A percentile compares a stretch with the other conserved stretches of the same genome.
Evolutionary conservation across 768 basidiomycete genomes (phyloP).

Genomic region (Zangia roseola): DNA sequence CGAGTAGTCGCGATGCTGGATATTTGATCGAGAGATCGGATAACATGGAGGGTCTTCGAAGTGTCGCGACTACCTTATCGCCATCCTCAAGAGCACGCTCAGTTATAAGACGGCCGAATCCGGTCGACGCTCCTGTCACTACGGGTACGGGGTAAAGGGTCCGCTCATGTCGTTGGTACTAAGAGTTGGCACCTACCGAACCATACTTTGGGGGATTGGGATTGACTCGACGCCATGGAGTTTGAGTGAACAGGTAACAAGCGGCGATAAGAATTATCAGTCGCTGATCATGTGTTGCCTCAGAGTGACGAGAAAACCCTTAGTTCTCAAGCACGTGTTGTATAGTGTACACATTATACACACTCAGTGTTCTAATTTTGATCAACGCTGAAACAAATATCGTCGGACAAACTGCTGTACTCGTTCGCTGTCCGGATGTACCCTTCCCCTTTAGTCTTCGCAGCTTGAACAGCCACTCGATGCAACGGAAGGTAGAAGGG

Average conservation of each 20-base stretch:
- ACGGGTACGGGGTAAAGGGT: background rate
- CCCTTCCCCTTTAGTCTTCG: conserved; percentile 19
- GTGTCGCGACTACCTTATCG: conserved; percentile 43
- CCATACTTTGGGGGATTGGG: conserved; percentile 19
- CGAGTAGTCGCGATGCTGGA: conserved; percentile 34
- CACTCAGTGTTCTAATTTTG: conserved; percentile 8
- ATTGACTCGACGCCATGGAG: background rate
- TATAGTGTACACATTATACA: background rate
- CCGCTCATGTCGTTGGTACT: background rate
- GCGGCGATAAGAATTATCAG: background rate
- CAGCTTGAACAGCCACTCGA: conserved; percentile 20
- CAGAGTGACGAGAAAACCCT: background rate
- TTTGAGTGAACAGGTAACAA: background rate
- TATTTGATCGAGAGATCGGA: conserved; percentile 31
- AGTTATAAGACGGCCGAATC: conserved; percentile 38
- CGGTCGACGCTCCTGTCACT: conserved; percentile 44
- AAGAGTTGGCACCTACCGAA: conserved; percentile 14
- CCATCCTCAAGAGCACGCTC: conserved; percentile 38
- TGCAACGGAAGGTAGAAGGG: conserved; percentile 27
- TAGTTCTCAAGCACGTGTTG: background rate
- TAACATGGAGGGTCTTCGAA: conserved; percentile 40
- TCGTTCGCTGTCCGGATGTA: conserved; percentile 23
- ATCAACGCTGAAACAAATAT: conserved; percentile 16
- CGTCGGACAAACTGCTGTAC: conserved; percentile 28
- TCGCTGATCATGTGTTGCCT: background rate